phyloP scores from a whole-genome alignment of 2,329 filamentous ascomycete species.

The Beauveria asiatica region DNA sequence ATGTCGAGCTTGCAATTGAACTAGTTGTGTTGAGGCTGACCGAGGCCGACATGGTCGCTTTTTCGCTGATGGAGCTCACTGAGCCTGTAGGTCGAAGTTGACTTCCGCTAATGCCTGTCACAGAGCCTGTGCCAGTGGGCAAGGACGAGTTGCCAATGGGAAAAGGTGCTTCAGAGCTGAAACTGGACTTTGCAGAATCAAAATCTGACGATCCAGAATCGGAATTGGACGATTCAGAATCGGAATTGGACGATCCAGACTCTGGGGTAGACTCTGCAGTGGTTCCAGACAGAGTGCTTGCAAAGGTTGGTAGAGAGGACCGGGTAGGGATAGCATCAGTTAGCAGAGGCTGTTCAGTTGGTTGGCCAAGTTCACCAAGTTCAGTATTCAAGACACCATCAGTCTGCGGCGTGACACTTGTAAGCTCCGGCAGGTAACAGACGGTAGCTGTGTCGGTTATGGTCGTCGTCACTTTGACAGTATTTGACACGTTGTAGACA shows the following conservation, averaged over 20 bases:
- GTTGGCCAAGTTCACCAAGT: neutral
- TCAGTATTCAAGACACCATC: neutral
- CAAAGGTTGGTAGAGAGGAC: conserved; percentile 19
- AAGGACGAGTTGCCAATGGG: neutral
- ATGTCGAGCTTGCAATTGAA: neutral
- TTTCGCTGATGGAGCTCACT: neutral
- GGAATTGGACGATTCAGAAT: neutral
- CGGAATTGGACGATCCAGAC: neutral
- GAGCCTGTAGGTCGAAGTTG: neutral
- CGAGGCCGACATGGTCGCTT: neutral
- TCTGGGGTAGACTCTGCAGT: neutral
- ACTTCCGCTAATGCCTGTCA: neutral
- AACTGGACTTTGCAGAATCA: neutral
- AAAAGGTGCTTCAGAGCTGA: neutral
- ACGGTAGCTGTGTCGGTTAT: neutral
- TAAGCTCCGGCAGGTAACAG: neutral
- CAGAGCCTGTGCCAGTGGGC: neutral
- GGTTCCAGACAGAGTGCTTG: conserved; percentile 10
- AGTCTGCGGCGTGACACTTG: conserved; percentile 1
- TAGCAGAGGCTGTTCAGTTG: conserved; percentile 10
- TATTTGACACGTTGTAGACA: neutral
- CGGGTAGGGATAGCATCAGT: conserved; percentile 24
- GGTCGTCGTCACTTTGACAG: neutral
- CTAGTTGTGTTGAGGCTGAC: neutral
- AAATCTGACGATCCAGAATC: neutral